Percentiles rank a stretch among this genome's conserved stretches.
Conservation (phyloP, 805 yeast species). For the Starmerella potacharoeniae region DNA sequence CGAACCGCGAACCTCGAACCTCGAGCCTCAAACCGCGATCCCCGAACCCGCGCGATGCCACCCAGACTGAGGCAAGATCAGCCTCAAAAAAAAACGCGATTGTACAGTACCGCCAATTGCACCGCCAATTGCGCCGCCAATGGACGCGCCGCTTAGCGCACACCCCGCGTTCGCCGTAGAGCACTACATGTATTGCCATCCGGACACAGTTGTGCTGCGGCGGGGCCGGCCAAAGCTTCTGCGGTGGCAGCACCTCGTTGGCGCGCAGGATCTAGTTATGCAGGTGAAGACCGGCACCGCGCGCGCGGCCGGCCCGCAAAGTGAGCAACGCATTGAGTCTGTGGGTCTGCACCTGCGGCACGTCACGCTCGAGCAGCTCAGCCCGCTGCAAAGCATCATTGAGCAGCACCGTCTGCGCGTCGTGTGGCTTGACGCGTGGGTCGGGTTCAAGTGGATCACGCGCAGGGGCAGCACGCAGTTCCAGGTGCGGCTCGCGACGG, state of each 20-base stretch:
- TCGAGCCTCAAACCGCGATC: no score
- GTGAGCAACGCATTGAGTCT: background rate
- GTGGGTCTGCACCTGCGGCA: background rate
- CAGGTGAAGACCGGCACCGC: background rate
- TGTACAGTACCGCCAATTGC: background rate
- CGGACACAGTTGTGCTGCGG: slow-evolving; percentile 4
- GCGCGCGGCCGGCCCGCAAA: no score
- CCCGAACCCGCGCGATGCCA: no score
- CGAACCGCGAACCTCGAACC: no score
- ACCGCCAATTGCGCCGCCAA: no score
- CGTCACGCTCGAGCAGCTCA: slow-evolving; percentile 3
- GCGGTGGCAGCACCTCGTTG: slow-evolving; percentile 14
- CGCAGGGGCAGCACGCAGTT: slow-evolving; percentile 9
- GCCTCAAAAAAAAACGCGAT: no score
- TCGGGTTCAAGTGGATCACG: slow-evolving; percentile 12
- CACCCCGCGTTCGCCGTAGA: background rate
- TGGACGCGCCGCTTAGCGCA: background rate
- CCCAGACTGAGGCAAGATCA: no score
- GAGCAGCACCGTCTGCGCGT: background rate
- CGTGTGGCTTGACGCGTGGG: background rate
- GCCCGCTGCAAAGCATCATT: background rate
- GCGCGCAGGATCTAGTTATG: slow-evolving; percentile 1
- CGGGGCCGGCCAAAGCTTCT: background rate
- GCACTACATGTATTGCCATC: slow-evolving; percentile 16
- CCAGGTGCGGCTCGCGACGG: background rate